Evolutionary conservation across 148 eudicot genomes (phyloP).

Genomic region (Chenopodium album): DNA sequence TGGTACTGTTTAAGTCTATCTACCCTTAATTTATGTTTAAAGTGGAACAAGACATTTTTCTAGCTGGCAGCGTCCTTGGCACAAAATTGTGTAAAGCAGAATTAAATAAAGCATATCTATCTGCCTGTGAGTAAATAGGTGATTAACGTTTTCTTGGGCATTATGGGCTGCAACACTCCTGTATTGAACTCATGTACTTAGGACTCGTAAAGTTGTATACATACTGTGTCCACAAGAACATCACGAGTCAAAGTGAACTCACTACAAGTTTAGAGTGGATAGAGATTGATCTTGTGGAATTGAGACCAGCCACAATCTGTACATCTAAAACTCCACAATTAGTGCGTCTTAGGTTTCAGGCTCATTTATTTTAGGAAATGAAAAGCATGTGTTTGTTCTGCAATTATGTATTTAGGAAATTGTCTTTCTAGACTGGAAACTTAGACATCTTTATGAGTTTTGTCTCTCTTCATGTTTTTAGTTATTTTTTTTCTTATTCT

Average conservation of each 20-base stretch:
- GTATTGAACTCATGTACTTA: neutral
- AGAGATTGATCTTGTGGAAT: neutral
- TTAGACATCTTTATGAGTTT: neutral
- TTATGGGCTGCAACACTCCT: too few relatives aligned
- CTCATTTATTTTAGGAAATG: neutral
- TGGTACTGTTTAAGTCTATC: neutral
- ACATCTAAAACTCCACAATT: neutral
- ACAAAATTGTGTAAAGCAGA: neutral
- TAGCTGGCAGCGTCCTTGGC: neutral
- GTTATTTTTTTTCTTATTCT: too few relatives aligned
- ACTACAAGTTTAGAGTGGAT: neutral
- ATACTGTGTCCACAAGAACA: neutral
- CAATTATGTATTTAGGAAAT: neutral
- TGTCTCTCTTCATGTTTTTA: neutral
- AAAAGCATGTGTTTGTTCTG: neutral
- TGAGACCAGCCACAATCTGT: neutral
- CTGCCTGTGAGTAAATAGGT: neutral
- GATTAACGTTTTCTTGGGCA: neutral
- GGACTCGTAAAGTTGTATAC: neutral
- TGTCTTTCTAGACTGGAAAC: neutral
- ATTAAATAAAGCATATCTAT: neutral
- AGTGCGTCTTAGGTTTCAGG: neutral
- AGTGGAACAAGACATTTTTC: neutral
- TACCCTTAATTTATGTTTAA: neutral
- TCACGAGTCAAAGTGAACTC: neutral